Conservation (phyloP, 139 green algal species). For the Tetratostichococcus sp. region DNA sequence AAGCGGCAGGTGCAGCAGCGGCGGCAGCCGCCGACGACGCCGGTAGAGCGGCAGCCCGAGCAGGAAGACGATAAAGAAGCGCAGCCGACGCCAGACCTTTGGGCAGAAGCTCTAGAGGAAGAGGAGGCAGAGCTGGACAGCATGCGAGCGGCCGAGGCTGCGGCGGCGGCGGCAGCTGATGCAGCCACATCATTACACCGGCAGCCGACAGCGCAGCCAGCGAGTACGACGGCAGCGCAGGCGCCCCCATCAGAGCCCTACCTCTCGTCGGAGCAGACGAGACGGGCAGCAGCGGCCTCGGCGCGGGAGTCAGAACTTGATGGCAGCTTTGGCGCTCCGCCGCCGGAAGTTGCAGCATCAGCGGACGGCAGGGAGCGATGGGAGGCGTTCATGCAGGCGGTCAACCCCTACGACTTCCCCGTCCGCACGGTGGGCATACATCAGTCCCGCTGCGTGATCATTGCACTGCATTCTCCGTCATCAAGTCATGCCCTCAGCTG, state of each 20-base stretch:
- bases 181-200: neutral
- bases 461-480: too few relatives aligned
- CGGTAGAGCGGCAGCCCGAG: neutral
- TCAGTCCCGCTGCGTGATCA: too few relatives aligned
- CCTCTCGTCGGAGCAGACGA: neutral
- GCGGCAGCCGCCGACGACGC: neutral
- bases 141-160: neutral
- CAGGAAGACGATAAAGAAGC: neutral
- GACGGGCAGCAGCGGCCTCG: neutral
- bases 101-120: neutral
- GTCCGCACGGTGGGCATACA: neutral
- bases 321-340: neutral
- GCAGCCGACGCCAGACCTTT: neutral
- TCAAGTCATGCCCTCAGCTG: too few relatives aligned
- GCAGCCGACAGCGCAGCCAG: neutral
- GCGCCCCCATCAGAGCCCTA: neutral
- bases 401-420: neutral
- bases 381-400: neutral
- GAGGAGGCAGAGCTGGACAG: constrained; percentile 2
- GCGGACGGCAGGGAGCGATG: neutral
- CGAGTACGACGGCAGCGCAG: neutral
- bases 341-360: neutral
- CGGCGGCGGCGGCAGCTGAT: neutral
- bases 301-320: neutral
- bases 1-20: neutral